Percentiles rank a stretch among this genome's conserved stretches.
These are phyloP conservation scores for Pichia nanzhaoensis DNA, from an alignment of 805 yeast species.

Conservation along the genomic window DNA sequence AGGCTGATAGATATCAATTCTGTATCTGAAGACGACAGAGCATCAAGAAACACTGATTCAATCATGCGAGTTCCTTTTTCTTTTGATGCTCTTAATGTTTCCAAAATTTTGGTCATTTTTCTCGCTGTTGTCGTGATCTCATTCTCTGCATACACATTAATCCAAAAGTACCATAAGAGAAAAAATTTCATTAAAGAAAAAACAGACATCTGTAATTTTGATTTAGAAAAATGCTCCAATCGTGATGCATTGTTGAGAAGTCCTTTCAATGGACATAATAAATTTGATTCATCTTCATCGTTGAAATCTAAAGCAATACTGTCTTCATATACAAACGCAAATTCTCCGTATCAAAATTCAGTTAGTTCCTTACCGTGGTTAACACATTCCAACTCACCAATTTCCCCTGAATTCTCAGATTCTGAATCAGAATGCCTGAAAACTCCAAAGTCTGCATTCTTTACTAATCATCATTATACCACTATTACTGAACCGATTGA, in stretches of 20 bases:
- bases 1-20: conserved; percentile 15
- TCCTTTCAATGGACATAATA: no score
- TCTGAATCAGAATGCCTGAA: not conserved
- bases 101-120: no score
- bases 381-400: not conserved
- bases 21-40: not conserved
- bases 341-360: not conserved
- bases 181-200: not conserved
- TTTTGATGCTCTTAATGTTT: no score
- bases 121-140: not conserved
- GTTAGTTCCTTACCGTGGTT: not conserved
- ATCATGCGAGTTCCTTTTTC: no score
- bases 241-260: no score
- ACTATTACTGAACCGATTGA: conserved; percentile 2
- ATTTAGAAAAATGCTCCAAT: not conserved
- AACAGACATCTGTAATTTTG: not conserved
- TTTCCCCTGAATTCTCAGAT: not conserved
- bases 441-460: not conserved
- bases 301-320: not conserved
- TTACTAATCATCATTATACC: not conserved
- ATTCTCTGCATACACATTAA: not conserved
- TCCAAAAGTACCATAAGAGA: not conserved
- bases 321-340: not conserved
- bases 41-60: not conserved
- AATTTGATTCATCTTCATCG: not conserved